Evolutionary conservation across 106 monocot species (phyloP), one percentile per base, ranked within the genome.

Genomic region (Ottelia alismoides): DNA sequence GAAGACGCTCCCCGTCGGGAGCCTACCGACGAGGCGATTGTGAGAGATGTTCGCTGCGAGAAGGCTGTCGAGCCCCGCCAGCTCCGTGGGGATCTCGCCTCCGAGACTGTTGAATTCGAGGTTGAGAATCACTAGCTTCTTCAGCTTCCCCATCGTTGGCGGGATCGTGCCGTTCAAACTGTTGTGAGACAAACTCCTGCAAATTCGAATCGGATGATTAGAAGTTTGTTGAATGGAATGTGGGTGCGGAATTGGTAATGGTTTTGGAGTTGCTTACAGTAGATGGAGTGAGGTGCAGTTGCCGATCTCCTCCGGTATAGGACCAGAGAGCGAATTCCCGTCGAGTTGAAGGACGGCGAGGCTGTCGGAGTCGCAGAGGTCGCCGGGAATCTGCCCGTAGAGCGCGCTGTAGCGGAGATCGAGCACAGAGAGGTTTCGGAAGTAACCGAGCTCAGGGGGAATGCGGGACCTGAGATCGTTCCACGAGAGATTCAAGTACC

Each of bases 41-140:
- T 90, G 77, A 0, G 90, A 90, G 17, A 90, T 75, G 77, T 81
- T 81, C 50, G 76, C 76, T 0, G 69, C 72, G 16, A 81, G 58
- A 28, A 81, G 72, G 47, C 52, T 68, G 29, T 68, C 65, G 17
- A 90, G 50, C 2, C n/a, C 14, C 1, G 77, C 84, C 35, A 90
- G 77, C 66, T 80, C 73, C 57, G 58, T 62, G 17, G 90, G 90
- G 31, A 90, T 80, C 68, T 90, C 84, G 2, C 90, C 84, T 55
- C 53, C 78, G 19, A 90, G 52, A 7, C 71, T 62, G 65, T 90
- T 90, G 71, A 72, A 81, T 30, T 90, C 90, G 57, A 90, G 43
- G 11, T 72, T 74, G 27, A 90, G 72, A 53, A 90, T 90, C 64
- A 80, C 80, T 3, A 90, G 84, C 59, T 73, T 80, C 64, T 57